Conservation (phyloP, 2,329 filamentous ascomycete genomes). For the Trichoderma oligosporum region DNA sequence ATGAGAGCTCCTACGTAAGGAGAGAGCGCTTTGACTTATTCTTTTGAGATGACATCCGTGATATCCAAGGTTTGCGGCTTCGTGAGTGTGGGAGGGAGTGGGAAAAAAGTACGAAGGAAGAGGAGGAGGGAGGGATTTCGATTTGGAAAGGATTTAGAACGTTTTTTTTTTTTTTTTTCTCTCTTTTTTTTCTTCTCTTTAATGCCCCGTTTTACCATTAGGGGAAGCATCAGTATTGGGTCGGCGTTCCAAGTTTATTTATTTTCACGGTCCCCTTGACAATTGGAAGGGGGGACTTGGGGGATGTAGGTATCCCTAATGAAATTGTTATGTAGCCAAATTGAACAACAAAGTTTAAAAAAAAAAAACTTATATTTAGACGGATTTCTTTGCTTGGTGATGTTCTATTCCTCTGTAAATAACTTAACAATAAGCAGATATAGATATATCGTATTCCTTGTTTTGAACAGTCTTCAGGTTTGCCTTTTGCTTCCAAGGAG, state of each 20-base stretch:
- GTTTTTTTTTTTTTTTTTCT: neutral
- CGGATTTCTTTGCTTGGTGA: no score
- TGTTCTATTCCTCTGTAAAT: no score
- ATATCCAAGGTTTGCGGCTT: conserved; percentile 2
- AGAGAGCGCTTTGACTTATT: conserved; percentile 2
- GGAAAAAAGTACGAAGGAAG: neutral
- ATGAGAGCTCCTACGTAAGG: no score
- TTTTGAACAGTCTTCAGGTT: no score
- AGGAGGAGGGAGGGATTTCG: neutral
- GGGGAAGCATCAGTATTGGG: conserved; percentile 15
- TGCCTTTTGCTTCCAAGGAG: no score
- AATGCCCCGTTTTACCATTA: conserved; percentile 1
- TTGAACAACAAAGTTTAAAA: conserved; percentile 12
- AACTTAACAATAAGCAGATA: no score
- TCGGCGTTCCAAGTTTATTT: conserved; percentile 5
- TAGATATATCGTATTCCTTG: no score
- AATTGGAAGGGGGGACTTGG: neutral
- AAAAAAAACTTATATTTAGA: neutral
- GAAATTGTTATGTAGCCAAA: conserved; percentile 16
- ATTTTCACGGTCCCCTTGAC: neutral
- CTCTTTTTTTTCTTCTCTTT: neutral
- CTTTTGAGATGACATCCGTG: neutral
- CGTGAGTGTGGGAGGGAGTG: neutral
- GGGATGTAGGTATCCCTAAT: neutral
- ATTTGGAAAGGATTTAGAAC: conserved; percentile 10